These are phyloP conservation scores for Aspergillus flavus DNA, from an alignment of 2,329 filamentous ascomycete species.

Conservation along the genomic window DNA sequence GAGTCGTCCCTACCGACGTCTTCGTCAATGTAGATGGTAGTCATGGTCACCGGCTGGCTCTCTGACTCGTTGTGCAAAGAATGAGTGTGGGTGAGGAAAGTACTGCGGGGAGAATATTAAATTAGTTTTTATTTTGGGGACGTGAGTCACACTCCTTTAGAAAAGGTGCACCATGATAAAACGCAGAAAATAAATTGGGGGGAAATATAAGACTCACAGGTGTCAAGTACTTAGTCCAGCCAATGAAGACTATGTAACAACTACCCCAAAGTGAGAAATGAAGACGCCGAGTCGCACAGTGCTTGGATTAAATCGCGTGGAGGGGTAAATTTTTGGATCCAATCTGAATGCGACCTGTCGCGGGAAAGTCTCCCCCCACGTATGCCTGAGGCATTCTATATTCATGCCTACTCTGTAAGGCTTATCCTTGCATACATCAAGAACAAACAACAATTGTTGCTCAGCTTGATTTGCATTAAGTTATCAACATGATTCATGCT, in stretches of 20 bases:
- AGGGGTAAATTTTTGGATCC: constrained; percentile 38
- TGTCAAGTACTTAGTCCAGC: constrained; percentile 1
- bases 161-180: neutral
- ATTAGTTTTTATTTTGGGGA: neutral
- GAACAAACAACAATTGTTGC: neutral
- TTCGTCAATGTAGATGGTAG: constrained; percentile 74
- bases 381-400: constrained; percentile 30
- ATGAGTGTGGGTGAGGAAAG: neutral
- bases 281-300: constrained; percentile 19
- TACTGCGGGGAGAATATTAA: neutral
- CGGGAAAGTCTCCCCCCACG: constrained; percentile 18
- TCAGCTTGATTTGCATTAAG: neutral
- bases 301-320: constrained; percentile 18
- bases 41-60: constrained; percentile 29
- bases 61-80: neutral
- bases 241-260: constrained; percentile 5
- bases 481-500: neutral
- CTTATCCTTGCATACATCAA: neutral
- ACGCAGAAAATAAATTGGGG: neutral
- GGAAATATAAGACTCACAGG: neutral
- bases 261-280: constrained; percentile 12
- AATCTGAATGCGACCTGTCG: constrained; percentile 7
- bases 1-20: constrained; percentile 73
- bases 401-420: neutral
- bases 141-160: neutral